phyloP scores from a whole-genome alignment of 768 basidiomycete species.

The Termitomyces heimii region DNA sequence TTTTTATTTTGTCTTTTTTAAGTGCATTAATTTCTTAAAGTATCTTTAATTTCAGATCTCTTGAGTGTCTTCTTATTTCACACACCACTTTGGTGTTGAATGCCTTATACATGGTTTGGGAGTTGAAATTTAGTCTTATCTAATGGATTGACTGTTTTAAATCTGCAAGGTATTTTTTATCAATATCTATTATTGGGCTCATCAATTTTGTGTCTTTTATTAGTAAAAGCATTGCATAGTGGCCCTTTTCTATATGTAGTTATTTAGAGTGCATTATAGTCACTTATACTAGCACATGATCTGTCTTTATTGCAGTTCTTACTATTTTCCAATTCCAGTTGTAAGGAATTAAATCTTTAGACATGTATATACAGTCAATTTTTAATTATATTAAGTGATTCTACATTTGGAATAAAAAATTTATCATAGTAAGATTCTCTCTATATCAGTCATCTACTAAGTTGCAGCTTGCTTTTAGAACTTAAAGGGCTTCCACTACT shows the following conservation, averaged over 20 bases:
- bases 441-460: conserved; percentile 1
- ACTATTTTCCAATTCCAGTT: conserved; percentile 5
- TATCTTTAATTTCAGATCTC: neutral
- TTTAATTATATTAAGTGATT: neutral
- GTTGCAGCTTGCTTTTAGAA: neutral
- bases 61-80: neutral
- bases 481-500: too few species aligned
- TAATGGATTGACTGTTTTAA: too few species aligned
- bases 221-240: neutral
- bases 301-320: neutral
- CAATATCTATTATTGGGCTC: too few species aligned
- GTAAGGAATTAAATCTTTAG: neutral
- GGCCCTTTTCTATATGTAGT: neutral
- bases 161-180: neutral
- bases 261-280: rapidly evolving
- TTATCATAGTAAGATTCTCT: neutral
- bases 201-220: neutral
- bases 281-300: neutral
- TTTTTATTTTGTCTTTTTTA: neutral
- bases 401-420: neutral
- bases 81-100: neutral
- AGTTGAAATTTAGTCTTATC: too few species aligned
- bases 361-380: conserved; percentile 10
- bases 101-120: neutral
- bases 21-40: neutral